Base-by-base conservation (phyloP, 1,284 basidiomycete species). In the Trichosporon sp. region DNA sequence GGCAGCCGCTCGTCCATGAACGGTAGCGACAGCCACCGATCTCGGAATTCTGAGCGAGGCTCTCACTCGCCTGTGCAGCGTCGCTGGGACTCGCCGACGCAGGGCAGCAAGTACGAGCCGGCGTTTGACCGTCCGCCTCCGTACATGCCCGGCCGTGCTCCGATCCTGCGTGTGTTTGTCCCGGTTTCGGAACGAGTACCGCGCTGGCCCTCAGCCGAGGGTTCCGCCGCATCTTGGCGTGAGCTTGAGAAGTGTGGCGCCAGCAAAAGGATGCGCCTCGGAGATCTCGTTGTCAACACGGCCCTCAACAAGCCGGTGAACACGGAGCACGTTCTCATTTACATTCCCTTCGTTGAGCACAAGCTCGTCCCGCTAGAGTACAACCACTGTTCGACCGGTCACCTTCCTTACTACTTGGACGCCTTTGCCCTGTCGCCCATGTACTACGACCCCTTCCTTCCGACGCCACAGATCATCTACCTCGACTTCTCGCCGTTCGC, bases 171-270 rank as follows among this genome's bases (percentile, higher is more conserved):
- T 23, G 77, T 81, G 1, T 80, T 80, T 49, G 76, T 81, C 1
- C 79, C 79, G 1, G 59, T 80, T 6, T 76, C 75, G 4, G 69
- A 73, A 3, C 60, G 62, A 11, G 74, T 80, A 1, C 65, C 56
- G 5, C 62, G 67, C 13, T 81, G 80, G 80, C 80, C 80, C 3
- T 78, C 76, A 2, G 72, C 75, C 4, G 75, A 80, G 60, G 80
- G 77, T 1, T 75, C 78, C 13, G 67, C 68, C 11, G 69, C 70
- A 2, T 72, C 74, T 2, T 70, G 78, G 37, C 69, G 69, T 11
- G 79, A 81, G 63, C 68, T 81, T 5, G 78, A 80, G 54, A 77
- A 76, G 63, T 78, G 77, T 63, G 80, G 80, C 4, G 76, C 79
- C 8, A 67, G 75, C 58, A 70, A 70, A 32, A 69, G 75, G 44